Percentiles rank a stretch among this genome's conserved stretches.
Conservation (phyloP, 768 basidiomycete genomes). For the Kwoniella sp. region DNA sequence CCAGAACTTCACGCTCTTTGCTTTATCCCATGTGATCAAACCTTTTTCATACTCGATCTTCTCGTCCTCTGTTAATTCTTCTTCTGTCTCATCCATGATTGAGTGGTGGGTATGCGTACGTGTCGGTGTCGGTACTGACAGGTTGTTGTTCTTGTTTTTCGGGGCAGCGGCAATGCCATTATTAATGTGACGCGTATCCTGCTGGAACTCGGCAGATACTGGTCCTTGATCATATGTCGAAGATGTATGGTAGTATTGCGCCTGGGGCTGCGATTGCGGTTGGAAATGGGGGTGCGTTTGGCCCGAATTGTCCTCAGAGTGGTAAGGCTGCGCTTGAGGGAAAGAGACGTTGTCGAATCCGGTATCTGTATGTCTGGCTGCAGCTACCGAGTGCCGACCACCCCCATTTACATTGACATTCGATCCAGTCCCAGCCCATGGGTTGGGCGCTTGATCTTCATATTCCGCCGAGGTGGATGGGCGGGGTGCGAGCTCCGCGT, state of each 20-base stretch:
- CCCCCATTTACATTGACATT: too few relatives aligned
- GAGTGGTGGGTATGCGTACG: conserved; percentile 5
- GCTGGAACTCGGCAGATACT: too few relatives aligned
- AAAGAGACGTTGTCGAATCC: background rate
- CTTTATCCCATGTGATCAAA: conserved; percentile 48
- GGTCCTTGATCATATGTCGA: background rate
- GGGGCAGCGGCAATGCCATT: background rate
- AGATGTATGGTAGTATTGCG: too few relatives aligned
- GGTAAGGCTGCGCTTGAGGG: background rate
- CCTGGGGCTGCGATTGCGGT: background rate
- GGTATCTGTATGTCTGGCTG: background rate
- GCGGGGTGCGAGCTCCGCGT: conserved; percentile 2
- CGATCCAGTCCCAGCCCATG: background rate
- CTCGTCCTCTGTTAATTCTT: conserved; percentile 48
- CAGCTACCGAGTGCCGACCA: too few relatives aligned
- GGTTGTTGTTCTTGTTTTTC: background rate
- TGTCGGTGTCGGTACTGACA: background rate
- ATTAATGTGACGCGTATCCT: too few relatives aligned
- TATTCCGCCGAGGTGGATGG: background rate
- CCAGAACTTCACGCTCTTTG: conserved; percentile 52
- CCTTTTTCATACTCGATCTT: conserved; percentile 45
- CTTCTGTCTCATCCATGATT: conserved; percentile 32
- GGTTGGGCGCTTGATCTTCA: background rate
- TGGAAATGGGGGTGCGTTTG: background rate
- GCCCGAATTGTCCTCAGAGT: background rate